Evolutionary conservation across 192 early-diverging fungal species (phyloP), one percentile per base, ranked within the genome.

Genomic region (Podila clonocystis): DNA sequence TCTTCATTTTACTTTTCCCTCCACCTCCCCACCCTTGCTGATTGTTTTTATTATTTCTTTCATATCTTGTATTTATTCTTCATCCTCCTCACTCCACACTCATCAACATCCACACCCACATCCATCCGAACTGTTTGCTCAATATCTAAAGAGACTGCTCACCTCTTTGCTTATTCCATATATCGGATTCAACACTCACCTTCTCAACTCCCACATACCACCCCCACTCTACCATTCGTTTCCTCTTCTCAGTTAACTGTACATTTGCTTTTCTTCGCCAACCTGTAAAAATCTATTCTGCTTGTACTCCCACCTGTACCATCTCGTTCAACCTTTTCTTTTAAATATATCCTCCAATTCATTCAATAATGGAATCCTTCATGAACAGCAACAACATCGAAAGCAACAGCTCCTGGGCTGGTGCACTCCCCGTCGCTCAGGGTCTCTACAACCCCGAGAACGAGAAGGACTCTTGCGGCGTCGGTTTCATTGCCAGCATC

Each of bases 401-500:
- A 55, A 72, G 57, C 66, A 91, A 87, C 74, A 68, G 57, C 58
- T 90, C 86, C 58, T 97, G 96, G 95, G 94, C 96, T 50, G 91
- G 90, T 50, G 88, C 91, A n/a, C 74, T 98, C 77, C 96, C 97
- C 20, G 77, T 88, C 49, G 89, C 91, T 45, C 95, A 97, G 77
- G 97, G 93, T 34, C 89, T 97, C 26, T 97, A 97, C 69, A 84
- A 97, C 73, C 96, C 96, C 19, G 87, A 89, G 64, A 87, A 90
- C 78, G 96, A 98, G 87, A 96, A 96, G 70, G 96, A 97, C 84
- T 88, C 96, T 5, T 99, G 98, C 83, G 98, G 98, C 84, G 98
- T 99, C 63, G 98, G 98, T 5, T 99, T 98, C 82, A 94, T 99
- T 58, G 93, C 94, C 68, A 92, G 96, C 85, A 96, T 99, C 85